These are phyloP conservation scores for Chaetomiaceae sp. DNA, from an alignment of 2,329 filamentous ascomycete genomes.

Conservation along the genomic window DNA sequence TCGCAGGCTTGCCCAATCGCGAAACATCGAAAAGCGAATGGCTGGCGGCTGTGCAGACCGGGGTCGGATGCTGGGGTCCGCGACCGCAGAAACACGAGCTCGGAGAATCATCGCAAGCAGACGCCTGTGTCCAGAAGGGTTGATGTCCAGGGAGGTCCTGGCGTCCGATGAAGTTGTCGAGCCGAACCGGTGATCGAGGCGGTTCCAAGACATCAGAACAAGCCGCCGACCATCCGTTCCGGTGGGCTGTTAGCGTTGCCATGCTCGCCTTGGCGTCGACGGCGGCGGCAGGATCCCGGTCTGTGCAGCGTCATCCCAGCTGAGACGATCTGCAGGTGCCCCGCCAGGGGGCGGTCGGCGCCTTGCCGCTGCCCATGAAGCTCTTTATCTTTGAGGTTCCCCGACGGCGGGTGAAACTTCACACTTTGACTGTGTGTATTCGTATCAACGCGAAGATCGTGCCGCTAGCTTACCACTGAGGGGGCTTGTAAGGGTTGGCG, in stretches of 20 bases:
- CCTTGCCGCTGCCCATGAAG: slow-evolving; percentile 7
- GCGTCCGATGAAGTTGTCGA: too few species aligned
- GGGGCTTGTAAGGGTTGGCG: not conserved
- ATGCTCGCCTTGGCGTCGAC: slow-evolving; percentile 8
- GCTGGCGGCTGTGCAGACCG: slow-evolving; percentile 19
- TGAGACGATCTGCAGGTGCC: slow-evolving; percentile 19
- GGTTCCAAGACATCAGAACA: not conserved
- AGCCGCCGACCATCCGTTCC: slow-evolving; percentile 8
- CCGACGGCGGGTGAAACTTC: not conserved
- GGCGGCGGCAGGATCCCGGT: slow-evolving; percentile 12
- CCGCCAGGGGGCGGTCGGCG: slow-evolving; percentile 1
- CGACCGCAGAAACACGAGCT: slow-evolving; percentile 3
- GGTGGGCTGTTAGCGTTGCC: slow-evolving; percentile 11
- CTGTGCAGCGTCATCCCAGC: slow-evolving; percentile 23
- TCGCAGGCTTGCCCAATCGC: slow-evolving; percentile 1
- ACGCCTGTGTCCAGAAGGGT: too few species aligned
- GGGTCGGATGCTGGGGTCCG: not conserved
- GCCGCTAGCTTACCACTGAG: not conserved
- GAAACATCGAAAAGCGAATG: slow-evolving; percentile 14
- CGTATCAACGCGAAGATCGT: too few species aligned
- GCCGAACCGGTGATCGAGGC: not conserved
- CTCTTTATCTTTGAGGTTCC: slow-evolving; percentile 6
- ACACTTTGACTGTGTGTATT: not conserved
- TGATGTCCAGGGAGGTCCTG: too few species aligned
- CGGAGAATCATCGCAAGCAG: too few species aligned